Base-by-base conservation (phyloP, 2,329 filamentous ascomycete species). In the Sclerotinia subarctica region DNA sequence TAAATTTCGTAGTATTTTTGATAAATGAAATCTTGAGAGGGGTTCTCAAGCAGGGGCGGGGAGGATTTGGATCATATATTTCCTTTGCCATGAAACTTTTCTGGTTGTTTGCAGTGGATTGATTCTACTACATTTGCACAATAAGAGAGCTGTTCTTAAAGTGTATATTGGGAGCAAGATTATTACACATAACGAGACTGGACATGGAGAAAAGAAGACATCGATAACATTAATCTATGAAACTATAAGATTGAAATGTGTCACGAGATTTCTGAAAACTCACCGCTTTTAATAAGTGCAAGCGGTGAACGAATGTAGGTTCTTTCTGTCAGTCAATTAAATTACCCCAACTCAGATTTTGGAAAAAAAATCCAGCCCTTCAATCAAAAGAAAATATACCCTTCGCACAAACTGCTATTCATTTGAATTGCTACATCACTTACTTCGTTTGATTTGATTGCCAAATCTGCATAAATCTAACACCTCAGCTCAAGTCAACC, bases 371-470 rank as follows among this genome's bases (percentile, higher is more conserved):
- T 21, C 15, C 56, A 42, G 29, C 57, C 32, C 42, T 24, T 24
- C 29, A 59, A 46, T n/a, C 24, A 59, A 59, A 46, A 59, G 57
- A 59, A 46, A 59, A 46, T 32, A 46, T 32, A 46, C 42, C 29
- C 57, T 13, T 59, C 38, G 24, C 57, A 46, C 42, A 46, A 21
- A 32, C 4, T 29, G 38, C 29, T 46, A 21, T 29, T 59, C 24
- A 5, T 13, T 59, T 59, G 42, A 29, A 46, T 46, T 46, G 57
- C 57, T 59, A 59, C 4, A 29, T 32, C 17, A 7, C 2, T 29
- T 29, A n/a, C 17, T 46, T 32, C 7, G 24, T 8, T 46, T 29
- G 24, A 46, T 13, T 32, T 29, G 24, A 24, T 57, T 57, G 35
- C 32, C 38, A 58, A 13, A 46, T 29, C 57, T n/a, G 24, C 57